Conservation (phyloP, 176 grass and related monocot genomes). For the Phoenix roebelenii region DNA sequence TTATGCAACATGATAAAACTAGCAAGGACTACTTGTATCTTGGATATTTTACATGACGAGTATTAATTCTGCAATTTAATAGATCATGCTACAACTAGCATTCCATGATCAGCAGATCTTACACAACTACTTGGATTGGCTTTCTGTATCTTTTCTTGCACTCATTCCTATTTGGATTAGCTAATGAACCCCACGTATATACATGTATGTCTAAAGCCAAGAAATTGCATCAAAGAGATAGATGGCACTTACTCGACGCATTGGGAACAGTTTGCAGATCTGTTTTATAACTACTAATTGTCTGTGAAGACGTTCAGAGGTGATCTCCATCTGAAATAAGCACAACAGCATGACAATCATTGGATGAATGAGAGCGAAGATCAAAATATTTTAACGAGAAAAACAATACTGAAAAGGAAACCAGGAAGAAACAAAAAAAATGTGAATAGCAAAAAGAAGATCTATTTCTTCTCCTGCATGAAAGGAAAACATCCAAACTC, state of each 20-base stretch:
- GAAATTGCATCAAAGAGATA: neutral
- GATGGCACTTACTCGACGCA: conserved; percentile 55
- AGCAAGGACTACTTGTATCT: no score
- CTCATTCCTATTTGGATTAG: neutral
- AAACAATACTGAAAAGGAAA: neutral
- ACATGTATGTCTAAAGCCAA: neutral
- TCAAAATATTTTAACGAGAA: conserved; percentile 3
- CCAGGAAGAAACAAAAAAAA: no score
- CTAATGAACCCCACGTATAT: neutral
- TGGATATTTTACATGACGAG: no score
- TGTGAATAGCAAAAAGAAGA: no score
- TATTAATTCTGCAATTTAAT: no score
- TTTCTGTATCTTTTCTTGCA: no score
- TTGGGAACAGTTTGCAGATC: conserved; percentile 74
- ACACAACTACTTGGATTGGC: no score
- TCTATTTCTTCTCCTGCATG: no score
- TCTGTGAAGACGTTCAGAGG: conserved; percentile 54
- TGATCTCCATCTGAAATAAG: conserved; percentile 63
- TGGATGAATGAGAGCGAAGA: conserved; percentile 8
- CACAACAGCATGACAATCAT: neutral
- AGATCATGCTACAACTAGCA: no score
- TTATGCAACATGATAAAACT: no score
- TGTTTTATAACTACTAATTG: conserved; percentile 86
- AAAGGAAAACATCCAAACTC: no score
- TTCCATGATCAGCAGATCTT: no score